Conservation (phyloP, 495 filamentous ascomycete species). For the Aspergillus nanangensis region DNA sequence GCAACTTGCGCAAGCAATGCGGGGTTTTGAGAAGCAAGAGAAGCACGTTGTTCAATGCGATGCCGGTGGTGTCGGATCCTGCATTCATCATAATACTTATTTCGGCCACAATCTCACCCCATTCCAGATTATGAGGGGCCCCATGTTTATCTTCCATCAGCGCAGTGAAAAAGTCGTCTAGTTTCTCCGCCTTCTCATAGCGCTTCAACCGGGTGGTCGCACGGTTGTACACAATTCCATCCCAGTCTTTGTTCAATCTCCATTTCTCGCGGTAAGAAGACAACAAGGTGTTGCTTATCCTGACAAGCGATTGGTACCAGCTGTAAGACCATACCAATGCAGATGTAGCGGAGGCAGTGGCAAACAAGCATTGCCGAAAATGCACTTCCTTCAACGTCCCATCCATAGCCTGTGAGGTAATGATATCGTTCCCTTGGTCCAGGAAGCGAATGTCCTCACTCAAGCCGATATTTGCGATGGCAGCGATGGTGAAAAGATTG, state of each 20-base stretch:
- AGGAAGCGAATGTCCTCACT: conserved; percentile 47
- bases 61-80: conserved; percentile 52
- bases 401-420: conserved; percentile 33
- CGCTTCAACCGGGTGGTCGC: conserved; percentile 30
- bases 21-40: conserved; percentile 55
- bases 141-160: conserved; percentile 53
- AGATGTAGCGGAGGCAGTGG: conserved; percentile 39
- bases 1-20: conserved; percentile 43
- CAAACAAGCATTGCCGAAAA: conserved; percentile 42
- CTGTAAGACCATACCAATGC: too few species aligned
- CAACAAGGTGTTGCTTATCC: too few species aligned
- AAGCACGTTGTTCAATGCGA: conserved; percentile 46
- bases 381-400: conserved; percentile 35
- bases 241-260: conserved; percentile 20
- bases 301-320: too few species aligned
- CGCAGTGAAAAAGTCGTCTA: conserved; percentile 53
- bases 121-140: conserved; percentile 31
- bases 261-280: conserved; percentile 26
- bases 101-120: conserved; percentile 30
- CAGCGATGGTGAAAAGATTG: conserved; percentile 43
- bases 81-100: conserved; percentile 46
- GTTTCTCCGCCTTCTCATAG: conserved; percentile 45
- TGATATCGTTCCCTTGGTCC: conserved; percentile 39
- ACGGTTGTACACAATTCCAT: conserved; percentile 38
- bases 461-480: conserved; percentile 51